Evolutionary conservation across 352 stramenopile genomes (phyloP).

Genomic region (Phytopythium oedochilum): DNA sequence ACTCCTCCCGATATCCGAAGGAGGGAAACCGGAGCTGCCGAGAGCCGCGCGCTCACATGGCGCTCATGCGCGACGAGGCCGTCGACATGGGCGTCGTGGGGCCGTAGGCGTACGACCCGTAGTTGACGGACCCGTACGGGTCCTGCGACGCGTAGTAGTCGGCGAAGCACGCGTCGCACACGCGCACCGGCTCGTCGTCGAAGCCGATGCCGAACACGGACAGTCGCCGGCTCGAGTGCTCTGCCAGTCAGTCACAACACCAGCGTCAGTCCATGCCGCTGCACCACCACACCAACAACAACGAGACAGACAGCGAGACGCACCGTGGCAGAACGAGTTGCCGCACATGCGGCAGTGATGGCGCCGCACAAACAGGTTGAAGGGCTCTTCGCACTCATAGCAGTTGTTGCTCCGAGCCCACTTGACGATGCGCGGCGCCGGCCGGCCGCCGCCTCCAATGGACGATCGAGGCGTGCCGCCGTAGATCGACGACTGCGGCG

Average conservation of each 20-base stretch:
- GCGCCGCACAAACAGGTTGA: conserved; percentile 79
- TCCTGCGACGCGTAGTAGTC: conserved; percentile 56
- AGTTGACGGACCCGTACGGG: conserved; percentile 16
- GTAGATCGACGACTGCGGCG: conserved; percentile 19
- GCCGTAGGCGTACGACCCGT: conserved; percentile 17
- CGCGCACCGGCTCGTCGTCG: conserved; percentile 76
- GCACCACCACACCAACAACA: conserved; percentile 1
- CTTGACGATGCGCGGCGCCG: conserved; percentile 64
- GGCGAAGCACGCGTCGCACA: conserved; percentile 84
- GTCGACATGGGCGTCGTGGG: conserved; percentile 16
- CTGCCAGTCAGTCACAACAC: conserved; percentile 6
- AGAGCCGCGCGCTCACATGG: conserved; percentile 10
- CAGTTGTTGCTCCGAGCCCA: conserved; percentile 79
- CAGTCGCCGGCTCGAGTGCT: conserved; percentile 75
- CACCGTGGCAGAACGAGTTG: conserved; percentile 80
- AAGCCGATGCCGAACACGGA: conserved; percentile 77
- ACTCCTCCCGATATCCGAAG: not conserved
- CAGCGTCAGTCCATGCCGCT: not conserved
- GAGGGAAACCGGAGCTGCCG: not conserved
- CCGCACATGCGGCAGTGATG: conserved; percentile 87
- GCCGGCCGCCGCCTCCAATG: conserved; percentile 20
- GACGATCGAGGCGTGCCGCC: conserved; percentile 16
- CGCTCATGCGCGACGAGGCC: conserved; percentile 25
- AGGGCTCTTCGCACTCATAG: conserved; percentile 80
- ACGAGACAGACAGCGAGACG: conserved; percentile 1